Conservation (phyloP, 192 early-diverging fungal genomes). For the Entomortierella parvispora region DNA sequence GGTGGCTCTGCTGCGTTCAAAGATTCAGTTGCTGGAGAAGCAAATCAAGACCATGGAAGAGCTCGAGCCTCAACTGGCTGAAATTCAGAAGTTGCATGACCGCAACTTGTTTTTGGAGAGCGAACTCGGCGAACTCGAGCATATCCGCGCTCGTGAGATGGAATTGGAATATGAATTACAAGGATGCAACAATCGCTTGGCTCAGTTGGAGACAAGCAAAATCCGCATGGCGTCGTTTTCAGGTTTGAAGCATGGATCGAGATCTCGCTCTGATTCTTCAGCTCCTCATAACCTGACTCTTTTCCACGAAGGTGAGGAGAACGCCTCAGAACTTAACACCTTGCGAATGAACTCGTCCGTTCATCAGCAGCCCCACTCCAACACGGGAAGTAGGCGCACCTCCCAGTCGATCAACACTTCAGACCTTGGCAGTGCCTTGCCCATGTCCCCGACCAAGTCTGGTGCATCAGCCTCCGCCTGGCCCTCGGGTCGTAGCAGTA, state of each 20-base stretch:
- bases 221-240: constrained; percentile 10
- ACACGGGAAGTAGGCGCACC: neutral
- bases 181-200: constrained; percentile 7
- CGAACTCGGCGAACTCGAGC: constrained; percentile 18
- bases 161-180: constrained; percentile 19
- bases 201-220: constrained; percentile 10
- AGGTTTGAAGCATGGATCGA: constrained; percentile 1
- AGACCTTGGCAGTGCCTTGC: neutral
- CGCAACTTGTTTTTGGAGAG: constrained; percentile 23
- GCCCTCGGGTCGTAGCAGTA: constrained; percentile 12
- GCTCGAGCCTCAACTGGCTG: constrained; percentile 17
- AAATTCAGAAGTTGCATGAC: constrained; percentile 17
- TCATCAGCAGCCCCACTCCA: neutral
- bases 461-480: constrained; percentile 2
- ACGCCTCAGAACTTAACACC: too few relatives aligned
- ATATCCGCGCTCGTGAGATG: constrained; percentile 17
- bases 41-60: constrained; percentile 23
- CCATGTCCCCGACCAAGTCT: neutral
- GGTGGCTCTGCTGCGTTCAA: constrained; percentile 15
- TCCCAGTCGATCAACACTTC: neutral
- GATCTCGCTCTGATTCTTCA: neutral
- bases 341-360: too few relatives aligned
- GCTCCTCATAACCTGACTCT: neutral
- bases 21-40: constrained; percentile 18
- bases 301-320: neutral